Evolutionary conservation across 2,329 filamentous ascomycete genomes (phyloP), one percentile per base, ranked within the genome.

Genomic region (Colletotrichum gloeosporioides): DNA sequence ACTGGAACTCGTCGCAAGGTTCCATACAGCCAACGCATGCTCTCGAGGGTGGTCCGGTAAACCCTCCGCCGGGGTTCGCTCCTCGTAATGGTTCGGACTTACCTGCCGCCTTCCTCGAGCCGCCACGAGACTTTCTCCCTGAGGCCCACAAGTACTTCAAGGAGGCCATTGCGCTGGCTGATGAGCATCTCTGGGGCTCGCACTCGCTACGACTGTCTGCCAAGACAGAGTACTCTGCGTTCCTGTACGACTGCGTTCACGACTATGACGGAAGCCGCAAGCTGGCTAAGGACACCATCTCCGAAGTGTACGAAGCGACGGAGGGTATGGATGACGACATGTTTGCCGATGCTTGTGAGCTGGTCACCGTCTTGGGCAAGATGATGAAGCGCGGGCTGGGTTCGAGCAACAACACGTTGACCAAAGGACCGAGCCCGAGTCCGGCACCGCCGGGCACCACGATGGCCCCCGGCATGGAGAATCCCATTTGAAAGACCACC

Each of bases 311-410:
- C 82, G 94, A 96, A 73, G 95, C 96, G 2, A 93, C 94, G 69
- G 96, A 98, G 84, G 95, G 95, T 25, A 96, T 99, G 92, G 95
- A 98, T 75, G 96, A 99, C 81, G 95, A 98, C 79, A 98, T 97
- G 88, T 99, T 98, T 82, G 92, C 94, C 78, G 97, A 99, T 83
- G 95, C 96, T 0, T 96, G 95, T 74, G 94, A 96, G 81, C 89
- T 98, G 15, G 96, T 99, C 10, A 94, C 94, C 2, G 93, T 97
- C 0, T 85, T 99, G 1, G 95, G 95, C 8, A 95, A 93, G 81
- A 97, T 98, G 93, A 95, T 96, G 90, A 96, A 94, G 85, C 91
- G 95, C 66, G 94, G 94, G 3, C 83, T 92, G 4, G 86, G 85
- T 7, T 83, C 85, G 4, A 85, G 79, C 75, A 84, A 84, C 31